Conservation (phyloP, 805 yeast genomes). For the Zygoascus flipseniorum region DNA sequence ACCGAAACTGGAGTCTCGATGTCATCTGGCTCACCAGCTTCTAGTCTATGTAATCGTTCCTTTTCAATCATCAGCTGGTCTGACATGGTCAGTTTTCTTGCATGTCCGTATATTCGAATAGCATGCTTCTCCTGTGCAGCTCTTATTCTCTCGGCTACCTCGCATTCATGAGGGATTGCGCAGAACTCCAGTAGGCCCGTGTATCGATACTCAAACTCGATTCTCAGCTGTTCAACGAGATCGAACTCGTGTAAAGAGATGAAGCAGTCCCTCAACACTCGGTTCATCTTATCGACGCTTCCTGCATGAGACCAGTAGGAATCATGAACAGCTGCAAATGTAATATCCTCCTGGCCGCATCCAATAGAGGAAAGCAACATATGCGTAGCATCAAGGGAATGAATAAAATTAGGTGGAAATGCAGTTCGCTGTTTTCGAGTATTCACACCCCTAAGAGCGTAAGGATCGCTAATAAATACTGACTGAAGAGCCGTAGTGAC, state of each 20-base stretch:
- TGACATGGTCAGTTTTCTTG: conserved; percentile 45
- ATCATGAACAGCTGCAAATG: conserved; percentile 94
- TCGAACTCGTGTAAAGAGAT: conserved; percentile 68
- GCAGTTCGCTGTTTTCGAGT: conserved; percentile 86
- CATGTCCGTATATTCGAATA: conserved; percentile 20
- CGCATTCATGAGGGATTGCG: conserved; percentile 43
- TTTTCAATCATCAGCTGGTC: conserved; percentile 72
- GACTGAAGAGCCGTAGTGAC: conserved; percentile 81
- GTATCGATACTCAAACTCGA: conserved; percentile 78
- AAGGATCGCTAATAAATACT: conserved; percentile 84
- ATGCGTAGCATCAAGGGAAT: conserved; percentile 93
- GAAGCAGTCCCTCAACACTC: conserved; percentile 65
- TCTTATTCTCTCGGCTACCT: conserved; percentile 41
- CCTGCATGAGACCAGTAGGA: conserved; percentile 97
- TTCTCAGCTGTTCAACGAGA: conserved; percentile 57
- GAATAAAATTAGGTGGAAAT: conserved; percentile 92
- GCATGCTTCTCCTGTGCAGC: conserved; percentile 4
- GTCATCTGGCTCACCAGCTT: conserved; percentile 37
- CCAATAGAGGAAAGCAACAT: conserved; percentile 84
- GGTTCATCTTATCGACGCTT: conserved; percentile 67
- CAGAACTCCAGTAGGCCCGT: conserved; percentile 57
- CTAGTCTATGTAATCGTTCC: conserved; percentile 47
- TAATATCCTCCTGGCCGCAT: conserved; percentile 55
- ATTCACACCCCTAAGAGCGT: conserved; percentile 70
- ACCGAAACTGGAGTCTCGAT: conserved; percentile 69